Percentiles rank a stretch among this genome's conserved stretches.
phyloP scores from a whole-genome alignment of 257 asterid species.

The Solanum infundibuliforme region DNA sequence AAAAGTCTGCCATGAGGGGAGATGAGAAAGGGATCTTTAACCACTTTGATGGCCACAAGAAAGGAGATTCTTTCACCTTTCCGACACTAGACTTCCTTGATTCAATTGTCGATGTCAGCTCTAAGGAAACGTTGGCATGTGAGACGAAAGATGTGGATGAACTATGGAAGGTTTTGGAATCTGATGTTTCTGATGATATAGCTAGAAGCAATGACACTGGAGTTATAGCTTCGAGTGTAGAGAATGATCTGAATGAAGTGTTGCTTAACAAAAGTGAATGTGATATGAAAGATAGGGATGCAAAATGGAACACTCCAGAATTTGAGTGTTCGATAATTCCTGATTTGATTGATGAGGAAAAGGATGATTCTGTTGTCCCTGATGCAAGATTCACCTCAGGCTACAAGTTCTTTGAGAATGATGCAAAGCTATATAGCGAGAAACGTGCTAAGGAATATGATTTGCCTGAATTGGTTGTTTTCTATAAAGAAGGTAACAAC shows the following conservation, averaged over 20 bases:
- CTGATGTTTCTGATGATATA: slow-evolving; percentile 17
- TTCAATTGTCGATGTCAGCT: slow-evolving; percentile 17
- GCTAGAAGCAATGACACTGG: slow-evolving; percentile 11
- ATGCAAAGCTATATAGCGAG: not conserved
- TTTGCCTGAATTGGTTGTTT: slow-evolving; percentile 42
- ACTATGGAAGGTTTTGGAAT: slow-evolving; percentile 12
- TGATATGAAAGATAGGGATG: slow-evolving; percentile 13
- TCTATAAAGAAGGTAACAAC: slow-evolving; percentile 46
- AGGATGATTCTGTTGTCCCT: slow-evolving; percentile 13
- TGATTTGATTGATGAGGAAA: slow-evolving; percentile 5
- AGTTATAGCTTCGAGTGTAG: slow-evolving; percentile 4
- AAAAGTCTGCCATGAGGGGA: slow-evolving; percentile 42
- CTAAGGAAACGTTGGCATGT: slow-evolving; percentile 6
- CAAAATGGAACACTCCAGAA: slow-evolving; percentile 15
- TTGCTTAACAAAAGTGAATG: not conserved
- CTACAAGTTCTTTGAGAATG: slow-evolving; percentile 16
- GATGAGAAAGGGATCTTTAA: slow-evolving; percentile 17
- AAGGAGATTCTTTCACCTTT: slow-evolving; percentile 18
- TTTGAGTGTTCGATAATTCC: slow-evolving; percentile 7
- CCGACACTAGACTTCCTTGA: slow-evolving; percentile 20
- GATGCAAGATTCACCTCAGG: slow-evolving; percentile 4
- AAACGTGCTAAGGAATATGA: slow-evolving; percentile 31
- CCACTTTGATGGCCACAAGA: slow-evolving; percentile 23
- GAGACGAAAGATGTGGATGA: slow-evolving; percentile 15
- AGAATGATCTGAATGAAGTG: slow-evolving; percentile 1